Percentiles rank a stretch among this genome's conserved stretches.
phyloP scores from a whole-genome alignment of 140 eudicot genomes.

The Ambrosia hybrid region DNA sequence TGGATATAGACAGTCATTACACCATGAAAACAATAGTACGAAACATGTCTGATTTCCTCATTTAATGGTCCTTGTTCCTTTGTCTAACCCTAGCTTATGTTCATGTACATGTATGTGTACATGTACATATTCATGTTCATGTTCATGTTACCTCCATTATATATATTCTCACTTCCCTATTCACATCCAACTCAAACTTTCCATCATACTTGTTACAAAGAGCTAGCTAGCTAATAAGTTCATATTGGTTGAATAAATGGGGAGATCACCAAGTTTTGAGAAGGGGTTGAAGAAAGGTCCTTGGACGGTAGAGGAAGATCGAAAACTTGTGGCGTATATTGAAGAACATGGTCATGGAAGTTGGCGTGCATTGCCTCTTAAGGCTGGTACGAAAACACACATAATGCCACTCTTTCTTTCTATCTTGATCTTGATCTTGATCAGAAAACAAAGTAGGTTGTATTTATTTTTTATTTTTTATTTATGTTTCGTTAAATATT shows the following conservation, averaged over 20 bases:
- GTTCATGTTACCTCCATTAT: constrained; percentile 18
- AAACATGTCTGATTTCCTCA: constrained; percentile 29
- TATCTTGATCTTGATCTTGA: background rate
- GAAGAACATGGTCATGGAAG: constrained; percentile 67
- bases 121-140: too few species aligned
- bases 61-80: constrained; percentile 17
- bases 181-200: background rate
- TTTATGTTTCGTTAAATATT: background rate
- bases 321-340: constrained; percentile 49
- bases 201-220: background rate
- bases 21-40: constrained; percentile 22
- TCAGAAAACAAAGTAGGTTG: background rate
- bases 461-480: background rate
- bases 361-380: constrained; percentile 65
- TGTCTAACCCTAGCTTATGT: constrained; percentile 26
- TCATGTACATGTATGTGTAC: background rate
- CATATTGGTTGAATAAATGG: background rate
- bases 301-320: constrained; percentile 70
- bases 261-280: constrained; percentile 45
- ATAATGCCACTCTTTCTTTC: background rate
- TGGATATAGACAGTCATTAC: constrained; percentile 14
- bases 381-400: constrained; percentile 47
- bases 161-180: constrained; percentile 18
- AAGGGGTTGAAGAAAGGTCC: constrained; percentile 76
- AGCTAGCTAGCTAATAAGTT: background rate